Base-by-base conservation (phyloP, 345 rosid species). In the Eucalyptus brandiana region DNA sequence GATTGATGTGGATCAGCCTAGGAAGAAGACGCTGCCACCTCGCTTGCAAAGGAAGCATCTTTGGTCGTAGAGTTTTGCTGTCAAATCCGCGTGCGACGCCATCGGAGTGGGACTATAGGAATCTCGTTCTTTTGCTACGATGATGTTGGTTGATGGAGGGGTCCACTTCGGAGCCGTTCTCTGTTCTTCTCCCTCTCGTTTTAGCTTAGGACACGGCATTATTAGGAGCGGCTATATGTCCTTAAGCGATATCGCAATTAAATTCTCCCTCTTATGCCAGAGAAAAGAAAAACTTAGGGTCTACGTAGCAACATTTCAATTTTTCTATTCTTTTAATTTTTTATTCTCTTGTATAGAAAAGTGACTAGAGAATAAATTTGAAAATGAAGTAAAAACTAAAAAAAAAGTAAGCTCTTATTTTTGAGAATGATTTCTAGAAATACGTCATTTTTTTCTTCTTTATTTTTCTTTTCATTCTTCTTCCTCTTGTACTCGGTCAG, bases 391-490 rank as follows among this genome's bases (percentile, higher is more conserved):
- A 19, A 53, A 2, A 53, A 8, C 24, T 17, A 51, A 53, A 53
- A 21, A 53, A 53, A 18, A 7, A 7, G 4, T 51, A 7, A 2
- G 23, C 23, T 51, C 56, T 53, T 53, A 53, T 53, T 53, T 53
- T 0, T 1, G 1, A 51, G 0, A 51, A 51, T 3, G 3, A 51
- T 16, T 53, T 53, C 4, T 53, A 53, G 24, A 53, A 3, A 8
- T 8, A 7, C 1, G 4, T 3, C 9, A 19, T 19, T 53, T 53
- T 17, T 53, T 53, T 3, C 2, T 8, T 53, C 1, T 8, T 3
- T 18, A 6, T 53, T 19, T 53, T 53, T 1, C 5, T 19, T 17
- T 51, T 51, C 26, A 19, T 53, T 53, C 1, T 53, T 53, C 26
- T 53, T 53, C 26, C 26, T 53, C 26, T 53, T 53, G 2, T 21